Conservation (phyloP, 257 asterid species). For the Striga asiatica region DNA sequence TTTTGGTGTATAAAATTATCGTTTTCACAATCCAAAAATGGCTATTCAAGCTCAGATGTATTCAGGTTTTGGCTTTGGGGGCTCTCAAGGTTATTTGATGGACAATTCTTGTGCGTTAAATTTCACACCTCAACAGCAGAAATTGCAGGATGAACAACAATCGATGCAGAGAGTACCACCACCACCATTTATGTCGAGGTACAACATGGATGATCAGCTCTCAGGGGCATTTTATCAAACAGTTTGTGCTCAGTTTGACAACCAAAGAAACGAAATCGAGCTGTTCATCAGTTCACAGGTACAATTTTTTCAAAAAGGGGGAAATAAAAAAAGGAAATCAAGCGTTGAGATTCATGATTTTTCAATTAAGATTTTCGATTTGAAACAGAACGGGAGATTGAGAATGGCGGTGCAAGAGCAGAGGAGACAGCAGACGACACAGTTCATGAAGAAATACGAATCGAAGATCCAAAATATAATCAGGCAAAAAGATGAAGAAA, state of each 20-base stretch:
- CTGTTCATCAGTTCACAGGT: conserved; percentile 51
- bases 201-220: conserved; percentile 6
- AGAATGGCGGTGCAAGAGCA: conserved; percentile 47
- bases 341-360: no score
- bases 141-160: no score
- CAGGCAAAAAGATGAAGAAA: conserved; percentile 48
- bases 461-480: conserved; percentile 27
- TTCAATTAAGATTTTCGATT: no score
- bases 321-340: no score
- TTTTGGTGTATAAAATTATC: no score
- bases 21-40: conserved; percentile 19
- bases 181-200: no score
- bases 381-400: conserved; percentile 68
- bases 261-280: conserved; percentile 47
- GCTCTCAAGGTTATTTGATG: conserved; percentile 24
- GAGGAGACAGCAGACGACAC: conserved; percentile 24
- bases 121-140: conserved; percentile 19
- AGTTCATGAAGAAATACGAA: conserved; percentile 39
- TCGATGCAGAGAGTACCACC: conserved; percentile 19
- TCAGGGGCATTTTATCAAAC: conserved; percentile 17
- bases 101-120: conserved; percentile 27
- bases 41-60: conserved; percentile 53
- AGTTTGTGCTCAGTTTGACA: conserved; percentile 24
- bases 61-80: conserved; percentile 22
- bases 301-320: no score